phyloP scores from a whole-genome alignment of 164 flowering plant genomes.

The Warburgia ugandensis region DNA sequence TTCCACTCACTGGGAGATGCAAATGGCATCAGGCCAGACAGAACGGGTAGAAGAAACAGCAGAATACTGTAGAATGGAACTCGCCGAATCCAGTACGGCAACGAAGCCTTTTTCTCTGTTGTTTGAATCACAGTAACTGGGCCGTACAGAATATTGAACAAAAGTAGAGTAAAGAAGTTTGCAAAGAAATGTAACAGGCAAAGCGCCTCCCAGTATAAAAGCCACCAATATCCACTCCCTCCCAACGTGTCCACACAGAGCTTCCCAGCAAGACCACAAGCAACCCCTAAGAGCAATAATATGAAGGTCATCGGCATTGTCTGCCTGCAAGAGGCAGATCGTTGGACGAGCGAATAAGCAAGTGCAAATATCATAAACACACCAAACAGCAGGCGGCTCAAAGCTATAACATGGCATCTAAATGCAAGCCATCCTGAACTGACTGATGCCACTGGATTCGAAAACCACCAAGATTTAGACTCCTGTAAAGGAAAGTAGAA shows the following conservation, averaged over 20 bases:
- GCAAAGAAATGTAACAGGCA: conserved; percentile 69
- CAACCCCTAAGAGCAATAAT: conserved; percentile 57
- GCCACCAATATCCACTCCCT: conserved; percentile 78
- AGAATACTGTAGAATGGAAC: conserved; percentile 31
- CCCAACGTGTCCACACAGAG: conserved; percentile 83
- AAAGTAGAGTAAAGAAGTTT: conserved; percentile 30
- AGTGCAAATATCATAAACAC: conserved; percentile 44
- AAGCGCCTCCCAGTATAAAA: conserved; percentile 60
- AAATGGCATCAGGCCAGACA: conserved; percentile 75
- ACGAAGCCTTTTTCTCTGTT: conserved; percentile 7
- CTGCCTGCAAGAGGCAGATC: conserved; percentile 48
- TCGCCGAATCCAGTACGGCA: conserved; percentile 56
- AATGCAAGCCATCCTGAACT: conserved; percentile 37
- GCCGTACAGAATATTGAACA: conserved; percentile 58
- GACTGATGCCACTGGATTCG: conserved; percentile 50
- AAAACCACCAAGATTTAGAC: conserved; percentile 75
- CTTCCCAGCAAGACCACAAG: conserved; percentile 74
- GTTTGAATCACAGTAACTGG: conserved; percentile 35
- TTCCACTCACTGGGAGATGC: conserved; percentile 68
- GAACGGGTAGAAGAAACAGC: conserved; percentile 49
- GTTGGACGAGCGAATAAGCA: conserved; percentile 58
- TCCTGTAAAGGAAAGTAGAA: conserved; percentile 28
- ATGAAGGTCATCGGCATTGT: conserved; percentile 82
- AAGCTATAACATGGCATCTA: conserved; percentile 50
- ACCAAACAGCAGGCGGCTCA: conserved; percentile 70